Percentiles rank a stretch among this genome's conserved stretches.
These are phyloP conservation scores for Homolaphlyctis polyrhiza DNA, from an alignment of 371 early-diverging fungal species.

Conservation along the genomic window DNA sequence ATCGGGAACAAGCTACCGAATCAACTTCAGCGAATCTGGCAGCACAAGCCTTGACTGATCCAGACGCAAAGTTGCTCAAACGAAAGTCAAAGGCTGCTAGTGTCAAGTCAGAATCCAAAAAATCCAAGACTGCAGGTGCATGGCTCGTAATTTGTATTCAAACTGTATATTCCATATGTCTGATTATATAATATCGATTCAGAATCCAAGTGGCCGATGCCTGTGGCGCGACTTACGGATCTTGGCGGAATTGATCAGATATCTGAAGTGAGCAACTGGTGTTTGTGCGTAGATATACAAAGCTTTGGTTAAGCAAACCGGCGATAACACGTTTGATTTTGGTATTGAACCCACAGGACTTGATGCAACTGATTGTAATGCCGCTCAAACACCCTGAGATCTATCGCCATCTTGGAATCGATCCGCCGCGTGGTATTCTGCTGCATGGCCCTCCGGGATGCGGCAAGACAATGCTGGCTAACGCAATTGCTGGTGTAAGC, in stretches of 20 bases:
- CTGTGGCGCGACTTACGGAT: constrained; percentile 65
- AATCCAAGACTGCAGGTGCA: constrained; percentile 7
- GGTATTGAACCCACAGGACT: constrained; percentile 64
- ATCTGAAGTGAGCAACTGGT: constrained; percentile 46
- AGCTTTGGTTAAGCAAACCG: constrained; percentile 2
- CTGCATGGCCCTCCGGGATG: constrained; percentile 95
- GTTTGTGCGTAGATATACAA: background rate
- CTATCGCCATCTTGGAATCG: constrained; percentile 91
- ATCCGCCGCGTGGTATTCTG: constrained; percentile 95
- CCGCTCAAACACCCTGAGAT: constrained; percentile 96
- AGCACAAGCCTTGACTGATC: background rate
- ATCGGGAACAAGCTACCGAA: background rate
- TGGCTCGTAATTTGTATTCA: background rate
- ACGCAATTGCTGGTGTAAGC: constrained; percentile 93
- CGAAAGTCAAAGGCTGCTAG: background rate
- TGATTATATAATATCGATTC: background rate
- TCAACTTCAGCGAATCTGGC: background rate
- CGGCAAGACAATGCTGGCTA: constrained; percentile 86
- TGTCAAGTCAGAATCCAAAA: background rate
- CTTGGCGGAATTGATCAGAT: constrained; percentile 87
- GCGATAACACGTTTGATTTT: background rate
- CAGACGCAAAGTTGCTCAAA: background rate
- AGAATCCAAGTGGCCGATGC: constrained; percentile 44
- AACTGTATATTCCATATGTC: background rate
- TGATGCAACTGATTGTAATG: constrained; percentile 94